A percentile compares a stretch with the other conserved stretches of the same genome.
These are phyloP conservation scores for Lepidium africanum DNA, from an alignment of 345 rosid genomes.

Conservation along the genomic window DNA sequence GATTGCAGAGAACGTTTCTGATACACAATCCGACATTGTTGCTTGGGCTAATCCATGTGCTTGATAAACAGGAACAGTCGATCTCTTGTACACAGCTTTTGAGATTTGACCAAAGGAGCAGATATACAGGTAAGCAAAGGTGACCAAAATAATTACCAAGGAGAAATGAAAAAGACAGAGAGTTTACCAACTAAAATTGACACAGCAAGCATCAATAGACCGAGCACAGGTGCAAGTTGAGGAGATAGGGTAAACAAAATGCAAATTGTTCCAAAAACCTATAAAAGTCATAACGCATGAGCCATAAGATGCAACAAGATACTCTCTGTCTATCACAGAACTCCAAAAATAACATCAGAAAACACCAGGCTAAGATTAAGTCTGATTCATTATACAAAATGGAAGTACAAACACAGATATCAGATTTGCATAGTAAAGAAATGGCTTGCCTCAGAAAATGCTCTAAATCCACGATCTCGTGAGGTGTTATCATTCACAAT, in stretches of 20 bases:
- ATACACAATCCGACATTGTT: constrained; percentile 82
- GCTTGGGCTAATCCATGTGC: constrained; percentile 91
- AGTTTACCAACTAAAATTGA: constrained; percentile 72
- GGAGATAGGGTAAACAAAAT: constrained; percentile 76
- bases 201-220: constrained; percentile 61
- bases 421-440: constrained; percentile 52
- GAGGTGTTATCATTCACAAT: constrained; percentile 83
- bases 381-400: background rate
- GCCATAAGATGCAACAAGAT: constrained; percentile 6
- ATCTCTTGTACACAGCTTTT: constrained; percentile 78
- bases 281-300: constrained; percentile 17
- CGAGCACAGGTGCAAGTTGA: constrained; percentile 87
- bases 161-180: background rate
- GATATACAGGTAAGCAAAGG: constrained; percentile 23
- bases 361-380: background rate
- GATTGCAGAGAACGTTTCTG: constrained; percentile 90
- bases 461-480: constrained; percentile 96
- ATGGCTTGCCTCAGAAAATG: constrained; percentile 96
- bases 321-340: background rate
- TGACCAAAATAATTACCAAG: background rate
- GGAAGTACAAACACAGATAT: constrained; percentile 32
- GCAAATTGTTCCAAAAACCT: constrained; percentile 80
- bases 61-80: constrained; percentile 77
- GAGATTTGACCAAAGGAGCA: constrained; percentile 6
- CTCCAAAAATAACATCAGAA: background rate